Evolutionary conservation across 495 filamentous ascomycete species (phyloP), one percentile per base, ranked within the genome.

Genomic region (Glutinoglossum americanum): DNA sequence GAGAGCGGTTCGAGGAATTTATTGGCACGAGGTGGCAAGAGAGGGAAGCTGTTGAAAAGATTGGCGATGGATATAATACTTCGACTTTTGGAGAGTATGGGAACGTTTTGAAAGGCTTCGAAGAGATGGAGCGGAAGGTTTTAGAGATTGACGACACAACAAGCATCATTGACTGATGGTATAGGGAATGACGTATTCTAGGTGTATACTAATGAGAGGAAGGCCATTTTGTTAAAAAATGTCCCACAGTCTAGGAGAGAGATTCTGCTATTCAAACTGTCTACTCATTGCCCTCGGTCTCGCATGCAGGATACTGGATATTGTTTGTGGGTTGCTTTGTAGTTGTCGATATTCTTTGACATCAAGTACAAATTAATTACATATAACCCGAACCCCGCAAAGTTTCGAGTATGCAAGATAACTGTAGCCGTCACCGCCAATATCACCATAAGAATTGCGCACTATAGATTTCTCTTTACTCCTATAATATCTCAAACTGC

Each of bases 1-100:
- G 76, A 26, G 80, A 94, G 75, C 83, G 76, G 10, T 98, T 96
- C 73, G 92, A 96, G 65, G 80, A 89, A 39, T 72, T 93, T 61
- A 80, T 98, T 48, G 85, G 81, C 1, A 66, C 73, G 60, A 71
- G 92, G 59, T 98, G 92, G 92, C 76, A 76, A 57, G 90, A 95
- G 70, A 81, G 83, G 63, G 80, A 80, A 0, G 87, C 86, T 59
- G 78, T 94, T 27, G 75, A 82, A 70, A 87, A 78, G 72, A 81
- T 96, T 49, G 85, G 77, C 19, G 81, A 84, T 0, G 92, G 90
- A 6, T 98, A 90, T 71, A 74, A 78, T 61, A 69, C 77, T 62
- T 33, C 9, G 84, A 77, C 0, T 68, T 82, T 8, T 96, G 82
- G 68, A 68, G 64, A 64, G 62, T 98, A 98, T 70, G 87, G 83